Evolutionary conservation across 1,284 basidiomycete genomes (phyloP).

Genomic region (Ganoderma leucocontextum): DNA sequence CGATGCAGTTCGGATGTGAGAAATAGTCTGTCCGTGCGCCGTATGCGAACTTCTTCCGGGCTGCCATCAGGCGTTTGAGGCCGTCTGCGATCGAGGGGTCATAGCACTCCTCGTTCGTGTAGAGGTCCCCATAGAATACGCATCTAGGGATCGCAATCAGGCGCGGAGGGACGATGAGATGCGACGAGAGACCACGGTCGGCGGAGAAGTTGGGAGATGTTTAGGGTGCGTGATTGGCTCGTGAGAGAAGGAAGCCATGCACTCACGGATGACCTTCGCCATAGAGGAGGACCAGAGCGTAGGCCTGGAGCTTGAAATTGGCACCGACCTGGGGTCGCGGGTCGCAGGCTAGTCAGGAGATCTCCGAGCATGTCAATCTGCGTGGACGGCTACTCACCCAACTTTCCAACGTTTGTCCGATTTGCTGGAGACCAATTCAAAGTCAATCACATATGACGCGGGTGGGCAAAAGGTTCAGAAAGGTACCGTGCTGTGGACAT

Average conservation of each 20-base stretch:
- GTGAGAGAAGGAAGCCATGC: background rate
- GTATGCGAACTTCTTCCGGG: conserved; percentile 71
- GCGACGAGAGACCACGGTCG: background rate
- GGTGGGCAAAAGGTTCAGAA: conserved; percentile 6
- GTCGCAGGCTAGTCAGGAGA: conserved; percentile 4
- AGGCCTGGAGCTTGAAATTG: conserved; percentile 82
- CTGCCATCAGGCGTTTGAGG: conserved; percentile 61
- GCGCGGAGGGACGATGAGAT: background rate
- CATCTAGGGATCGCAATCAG: conserved; percentile 57
- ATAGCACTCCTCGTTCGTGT: conserved; percentile 74
- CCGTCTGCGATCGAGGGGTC: conserved; percentile 58
- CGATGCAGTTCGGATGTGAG: conserved; percentile 66
- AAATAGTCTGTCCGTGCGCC: conserved; percentile 70
- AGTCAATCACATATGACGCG: conserved; percentile 16
- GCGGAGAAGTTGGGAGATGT: background rate
- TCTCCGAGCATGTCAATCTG: conserved; percentile 4
- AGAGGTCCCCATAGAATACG: conserved; percentile 93
- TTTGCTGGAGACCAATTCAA: conserved; percentile 54
- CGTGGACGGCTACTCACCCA: conserved; percentile 61
- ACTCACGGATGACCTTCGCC: conserved; percentile 87
- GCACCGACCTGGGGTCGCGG: conserved; percentile 59
- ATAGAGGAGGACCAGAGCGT: conserved; percentile 88
- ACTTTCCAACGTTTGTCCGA: conserved; percentile 78
- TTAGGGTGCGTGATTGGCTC: conserved; percentile 6
- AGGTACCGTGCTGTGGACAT: conserved; percentile 59